Evolutionary conservation across 2,329 filamentous ascomycete genomes (phyloP).

Genomic region (Cadophora luteo-olivacea): DNA sequence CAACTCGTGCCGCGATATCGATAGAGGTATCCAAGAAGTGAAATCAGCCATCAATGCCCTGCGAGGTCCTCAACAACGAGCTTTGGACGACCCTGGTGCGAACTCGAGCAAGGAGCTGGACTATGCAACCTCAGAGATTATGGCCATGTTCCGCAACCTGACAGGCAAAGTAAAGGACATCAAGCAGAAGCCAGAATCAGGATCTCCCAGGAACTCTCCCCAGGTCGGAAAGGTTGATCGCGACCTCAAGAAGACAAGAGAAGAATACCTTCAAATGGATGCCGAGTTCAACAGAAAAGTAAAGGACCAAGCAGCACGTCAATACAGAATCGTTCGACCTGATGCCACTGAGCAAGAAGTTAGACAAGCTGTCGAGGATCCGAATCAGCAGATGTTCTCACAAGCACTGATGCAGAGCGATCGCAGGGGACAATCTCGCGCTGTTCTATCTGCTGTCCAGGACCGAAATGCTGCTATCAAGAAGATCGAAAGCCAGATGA

Average conservation of each 20-base stretch:
- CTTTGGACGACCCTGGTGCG: conserved; percentile 74
- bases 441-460: conserved; percentile 79
- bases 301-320: conserved; percentile 83
- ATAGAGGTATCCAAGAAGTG: conserved; percentile 76
- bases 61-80: conserved; percentile 63
- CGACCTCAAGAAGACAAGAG: conserved; percentile 80
- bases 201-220: conserved; percentile 73
- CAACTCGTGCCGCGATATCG: conserved; percentile 84
- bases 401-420: conserved; percentile 84
- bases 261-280: conserved; percentile 82
- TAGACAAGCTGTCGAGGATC: conserved; percentile 75
- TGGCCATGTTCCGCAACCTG: conserved; percentile 80
- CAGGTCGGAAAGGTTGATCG: conserved; percentile 85
- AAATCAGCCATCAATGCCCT: conserved; percentile 76
- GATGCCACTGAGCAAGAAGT: conserved; percentile 83
- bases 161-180: conserved; percentile 80
- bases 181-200: conserved; percentile 81
- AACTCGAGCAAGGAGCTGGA: conserved; percentile 74
- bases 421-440: conserved; percentile 80
- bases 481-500: conserved; percentile 91
- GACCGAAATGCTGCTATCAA: conserved; percentile 85
- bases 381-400: conserved; percentile 79
- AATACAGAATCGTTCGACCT: conserved; percentile 88
- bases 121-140: conserved; percentile 76
- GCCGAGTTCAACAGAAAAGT: conserved; percentile 80